Evolutionary conservation across 192 early-diverging fungal species (phyloP).

Genomic region (Gonapodya prolifera): DNA sequence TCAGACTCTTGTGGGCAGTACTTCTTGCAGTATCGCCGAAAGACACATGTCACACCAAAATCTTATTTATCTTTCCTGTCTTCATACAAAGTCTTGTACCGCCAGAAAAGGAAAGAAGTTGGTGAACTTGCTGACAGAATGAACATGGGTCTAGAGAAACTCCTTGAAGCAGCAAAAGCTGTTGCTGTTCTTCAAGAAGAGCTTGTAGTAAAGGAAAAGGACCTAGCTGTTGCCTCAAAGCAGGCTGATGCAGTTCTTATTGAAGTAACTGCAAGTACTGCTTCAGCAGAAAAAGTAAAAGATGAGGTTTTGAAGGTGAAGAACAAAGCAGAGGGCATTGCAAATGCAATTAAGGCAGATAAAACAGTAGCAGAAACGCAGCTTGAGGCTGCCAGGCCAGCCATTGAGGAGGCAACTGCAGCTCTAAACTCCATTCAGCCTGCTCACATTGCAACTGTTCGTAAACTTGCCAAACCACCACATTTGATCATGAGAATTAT

Average conservation of each 20-base stretch:
- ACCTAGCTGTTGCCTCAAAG: slow-evolving; percentile 42
- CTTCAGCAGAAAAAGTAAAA: slow-evolving; percentile 51
- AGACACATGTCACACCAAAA: slow-evolving; percentile 52
- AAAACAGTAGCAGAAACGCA: slow-evolving; percentile 42
- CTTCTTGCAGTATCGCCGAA: slow-evolving; percentile 42
- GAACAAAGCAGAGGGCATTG: slow-evolving; percentile 47
- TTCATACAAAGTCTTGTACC: slow-evolving; percentile 40
- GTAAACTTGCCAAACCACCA: slow-evolving; percentile 51
- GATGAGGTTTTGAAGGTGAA: slow-evolving; percentile 50
- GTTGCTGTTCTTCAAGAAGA: slow-evolving; percentile 48
- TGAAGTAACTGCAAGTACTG: slow-evolving; percentile 43
- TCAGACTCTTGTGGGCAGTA: slow-evolving; percentile 48
- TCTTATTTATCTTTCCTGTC: slow-evolving; percentile 47
- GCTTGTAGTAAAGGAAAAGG: slow-evolving; percentile 51
- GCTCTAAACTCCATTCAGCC: slow-evolving; percentile 54
- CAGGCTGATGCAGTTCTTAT: slow-evolving; percentile 38
- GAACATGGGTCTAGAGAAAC: slow-evolving; percentile 51
- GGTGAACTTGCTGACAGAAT: slow-evolving; percentile 45
- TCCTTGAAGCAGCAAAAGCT: slow-evolving; percentile 46
- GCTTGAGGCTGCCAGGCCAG: slow-evolving; percentile 48
- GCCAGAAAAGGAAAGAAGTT: slow-evolving; percentile 33
- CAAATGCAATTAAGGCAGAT: slow-evolving; percentile 47
- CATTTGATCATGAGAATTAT: slow-evolving; percentile 57
- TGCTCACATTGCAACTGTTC: slow-evolving; percentile 46
- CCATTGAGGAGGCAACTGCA: slow-evolving; percentile 42